These are phyloP conservation scores for Eimeria tenella DNA, from an alignment of 169 alveolate species.

Conservation along the genomic window DNA sequence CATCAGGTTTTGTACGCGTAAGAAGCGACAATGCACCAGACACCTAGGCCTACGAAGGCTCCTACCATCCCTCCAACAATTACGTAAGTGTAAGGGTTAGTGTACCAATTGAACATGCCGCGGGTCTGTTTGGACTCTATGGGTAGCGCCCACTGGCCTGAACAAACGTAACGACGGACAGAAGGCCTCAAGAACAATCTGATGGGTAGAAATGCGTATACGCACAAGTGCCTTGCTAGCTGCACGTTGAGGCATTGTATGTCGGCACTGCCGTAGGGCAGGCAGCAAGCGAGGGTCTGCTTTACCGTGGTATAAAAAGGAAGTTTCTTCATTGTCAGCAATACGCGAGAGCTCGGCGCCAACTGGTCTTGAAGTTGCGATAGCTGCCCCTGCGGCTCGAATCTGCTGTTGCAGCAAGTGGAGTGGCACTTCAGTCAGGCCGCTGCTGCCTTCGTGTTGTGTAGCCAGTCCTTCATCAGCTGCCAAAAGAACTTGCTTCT, in stretches of 20 bases:
- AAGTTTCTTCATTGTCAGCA: neutral
- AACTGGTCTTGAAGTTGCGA: neutral
- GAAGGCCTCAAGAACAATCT: neutral
- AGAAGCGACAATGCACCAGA: constrained; percentile 52
- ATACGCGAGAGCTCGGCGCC: neutral
- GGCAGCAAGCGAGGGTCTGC: neutral
- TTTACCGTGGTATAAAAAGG: constrained; percentile 23
- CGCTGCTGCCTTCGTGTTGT: neutral
- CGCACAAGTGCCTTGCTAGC: neutral
- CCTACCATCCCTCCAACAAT: constrained; percentile 26
- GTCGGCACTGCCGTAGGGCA: neutral
- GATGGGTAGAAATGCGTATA: neutral
- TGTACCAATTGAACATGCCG: constrained; percentile 53
- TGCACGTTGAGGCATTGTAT: neutral
- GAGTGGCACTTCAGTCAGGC: neutral
- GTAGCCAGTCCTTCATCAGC: neutral
- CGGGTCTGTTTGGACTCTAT: constrained; percentile 9
- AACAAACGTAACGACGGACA: neutral
- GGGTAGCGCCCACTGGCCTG: constrained; percentile 30
- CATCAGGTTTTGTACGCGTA: constrained; percentile 27
- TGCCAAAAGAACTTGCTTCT: neutral
- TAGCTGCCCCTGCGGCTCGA: neutral
- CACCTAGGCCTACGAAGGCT: constrained; percentile 23
- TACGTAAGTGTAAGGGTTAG: constrained; percentile 45
- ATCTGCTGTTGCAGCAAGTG: neutral